Percentiles rank a stretch among this genome's conserved stretches.
Evolutionary conservation across 2,329 filamentous ascomycete species (phyloP).

Genomic region (Emmonsiellopsis sp.): DNA sequence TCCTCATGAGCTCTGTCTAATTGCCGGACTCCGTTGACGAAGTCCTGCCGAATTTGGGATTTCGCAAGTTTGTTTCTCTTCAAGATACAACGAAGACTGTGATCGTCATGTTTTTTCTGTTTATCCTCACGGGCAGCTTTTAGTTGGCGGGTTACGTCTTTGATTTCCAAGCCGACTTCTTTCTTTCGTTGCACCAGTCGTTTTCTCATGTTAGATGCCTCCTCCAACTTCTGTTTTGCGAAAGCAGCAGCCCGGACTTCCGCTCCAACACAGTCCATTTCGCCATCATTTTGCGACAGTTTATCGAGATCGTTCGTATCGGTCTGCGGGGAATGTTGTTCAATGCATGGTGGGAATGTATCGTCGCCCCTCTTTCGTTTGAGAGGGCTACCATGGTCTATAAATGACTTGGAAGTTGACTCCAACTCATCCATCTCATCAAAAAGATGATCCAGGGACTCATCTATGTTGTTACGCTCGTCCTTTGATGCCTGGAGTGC

Average conservation of each 20-base stretch:
- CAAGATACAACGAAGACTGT: conserved; percentile 36
- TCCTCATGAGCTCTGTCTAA: conserved; percentile 41
- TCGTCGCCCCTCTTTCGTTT: no score
- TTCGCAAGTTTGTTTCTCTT: conserved; percentile 49
- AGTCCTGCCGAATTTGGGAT: conserved; percentile 47
- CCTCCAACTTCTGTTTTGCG: neutral
- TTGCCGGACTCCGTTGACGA: conserved; percentile 50
- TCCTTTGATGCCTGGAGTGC: conserved; percentile 52
- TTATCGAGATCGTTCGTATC: neutral
- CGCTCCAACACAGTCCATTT: neutral
- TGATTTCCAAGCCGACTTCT: conserved; percentile 17
- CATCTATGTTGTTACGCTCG: conserved; percentile 36
- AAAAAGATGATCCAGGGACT: conserved; percentile 16
- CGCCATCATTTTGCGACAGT: neutral
- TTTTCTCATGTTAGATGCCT: neutral
- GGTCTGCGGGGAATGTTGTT: neutral
- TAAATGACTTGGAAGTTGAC: conserved; percentile 1
- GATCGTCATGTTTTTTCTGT: conserved; percentile 21
- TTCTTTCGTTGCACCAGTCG: conserved; percentile 1
- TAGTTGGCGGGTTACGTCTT: conserved; percentile 22
- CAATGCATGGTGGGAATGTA: neutral
- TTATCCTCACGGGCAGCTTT: conserved; percentile 15
- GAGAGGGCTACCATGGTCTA: neutral
- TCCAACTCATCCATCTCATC: conserved; percentile 36
- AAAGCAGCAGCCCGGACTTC: neutral